Base-by-base conservation (phyloP, 192 early-diverging fungal genomes). In the Spizellomyces punctatus region DNA sequence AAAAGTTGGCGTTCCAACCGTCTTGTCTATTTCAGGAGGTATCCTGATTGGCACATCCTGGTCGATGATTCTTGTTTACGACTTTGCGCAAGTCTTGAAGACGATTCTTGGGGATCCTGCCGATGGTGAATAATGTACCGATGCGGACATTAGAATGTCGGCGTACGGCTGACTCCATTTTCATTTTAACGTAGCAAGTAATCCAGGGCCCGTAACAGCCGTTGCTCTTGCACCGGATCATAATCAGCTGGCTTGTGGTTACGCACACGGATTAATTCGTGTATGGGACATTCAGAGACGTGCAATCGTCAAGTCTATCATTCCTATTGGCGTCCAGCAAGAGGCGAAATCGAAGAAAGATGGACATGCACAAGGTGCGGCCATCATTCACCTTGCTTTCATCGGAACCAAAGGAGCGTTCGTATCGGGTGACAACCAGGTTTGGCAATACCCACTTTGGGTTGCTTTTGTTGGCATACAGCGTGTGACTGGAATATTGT, bases 281-380 rank as follows among this genome's bases (percentile, higher is more conserved):
- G 69, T 86, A 10, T 86, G 85, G 85, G 83, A 86, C 65, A 45
- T 85, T 6, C 50, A 36, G n/a, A 75, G 74, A 52, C 47, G 63
- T n/a, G 50, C 45, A 7, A 16, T 62, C 43, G 12, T 85, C 1
- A 64, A 71, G 42, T 50, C 17, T 6, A 73, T 85, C 5, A 22
- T 55, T 12, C 81, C 84, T 19, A 10, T 75, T 45, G 21, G 58
- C 19, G 9, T 44, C 46, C 56, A 63, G 14, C 59, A 61, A 61
- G 10, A 22, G 42, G 64, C 46, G 22, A 46, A 8, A 6, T 46
- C 14, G 2, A 71, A 55, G 27, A 56, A n/a, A 14, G 74, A 83
- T 41, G 85, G 85, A 7, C 82, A 86, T 69, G 14, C 50, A 6
- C 49, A 56, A 5, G 76, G 76, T 9, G 52, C 77, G 12, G 60